Evolutionary conservation across 2,329 filamentous ascomycete species (phyloP), one percentile per base, ranked within the genome.

Genomic region (Paecilomyces formosus): DNA sequence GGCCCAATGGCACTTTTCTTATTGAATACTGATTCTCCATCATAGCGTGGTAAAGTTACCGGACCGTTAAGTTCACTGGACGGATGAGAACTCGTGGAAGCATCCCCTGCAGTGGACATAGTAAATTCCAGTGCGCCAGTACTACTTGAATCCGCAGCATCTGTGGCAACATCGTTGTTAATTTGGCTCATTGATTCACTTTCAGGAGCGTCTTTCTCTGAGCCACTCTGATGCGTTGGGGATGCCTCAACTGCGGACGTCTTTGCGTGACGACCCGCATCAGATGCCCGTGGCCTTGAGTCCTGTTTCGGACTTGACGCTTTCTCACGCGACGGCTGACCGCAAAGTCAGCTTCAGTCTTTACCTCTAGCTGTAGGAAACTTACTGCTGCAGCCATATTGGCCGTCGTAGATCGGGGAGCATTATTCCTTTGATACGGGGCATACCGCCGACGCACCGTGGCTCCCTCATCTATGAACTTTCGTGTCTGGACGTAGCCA

Each of bases 391-490:
- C 26, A 26, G 50, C 26, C 21, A 28, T 28, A 15, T 3, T 52
- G 26, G 50, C 13, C 21, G 50, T 52, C 7, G 22, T 26, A 13
- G 50, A 52, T 13, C 50, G 24, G 9, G 31, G 28, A 22, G 26
- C 51, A 24, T 33, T 56, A 24, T 33, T 45, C n/a, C 72, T 68
- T 39, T 70, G 68, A 61, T 74, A 74, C 21, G 72, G 72, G 56
- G 72, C 72, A 67, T 73, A 74, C 31, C 72, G 66, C 15, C 71
- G 70, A 54, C 74, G 69, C 24, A 77, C 72, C 18, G 73, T 72
- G 22, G 72, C 70, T 5, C 74, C 74, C 58, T 77, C 73, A 55
- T 77, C 74, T 53, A 77, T 74, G 58, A 77, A 77, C 51, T 76
- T 76, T 58, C 74, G 73, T 22, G 70, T 75, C 56, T 75, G 72